Evolutionary conservation across 83 land plant genomes (phyloP).

Genomic region (Picea engelmannii): DNA sequence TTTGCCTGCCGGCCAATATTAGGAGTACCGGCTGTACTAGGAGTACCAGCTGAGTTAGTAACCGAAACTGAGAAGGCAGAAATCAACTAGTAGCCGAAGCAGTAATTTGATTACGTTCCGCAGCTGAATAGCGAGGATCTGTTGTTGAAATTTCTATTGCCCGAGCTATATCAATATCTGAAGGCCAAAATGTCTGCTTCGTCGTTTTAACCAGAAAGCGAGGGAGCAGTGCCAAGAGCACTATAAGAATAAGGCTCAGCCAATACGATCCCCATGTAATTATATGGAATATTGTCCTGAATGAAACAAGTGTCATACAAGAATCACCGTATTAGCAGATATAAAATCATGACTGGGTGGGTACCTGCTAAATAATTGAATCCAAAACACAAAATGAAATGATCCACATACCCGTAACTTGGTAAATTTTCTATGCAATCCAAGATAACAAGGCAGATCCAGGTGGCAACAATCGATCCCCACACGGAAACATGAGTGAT

Average conservation of each 20-base stretch:
- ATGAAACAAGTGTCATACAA: neutral
- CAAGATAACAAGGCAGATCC: constrained; percentile 64
- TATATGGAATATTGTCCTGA: constrained; percentile 64
- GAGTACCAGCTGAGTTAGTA: too few relatives aligned
- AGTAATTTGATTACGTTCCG: constrained; percentile 25
- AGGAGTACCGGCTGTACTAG: too few relatives aligned
- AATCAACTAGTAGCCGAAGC: neutral
- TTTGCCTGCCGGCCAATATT: too few relatives aligned
- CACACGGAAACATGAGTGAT: constrained; percentile 77
- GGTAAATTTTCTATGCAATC: constrained; percentile 62
- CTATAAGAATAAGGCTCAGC: constrained; percentile 50
- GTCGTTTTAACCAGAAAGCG: constrained; percentile 64
- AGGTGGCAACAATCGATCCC: constrained; percentile 81
- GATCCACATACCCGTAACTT: constrained; percentile 68
- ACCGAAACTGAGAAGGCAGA: too few relatives aligned
- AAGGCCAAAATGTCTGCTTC: constrained; percentile 41
- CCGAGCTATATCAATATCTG: constrained; percentile 75
- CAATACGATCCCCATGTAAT: constrained; percentile 45
- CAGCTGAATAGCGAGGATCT: neutral
- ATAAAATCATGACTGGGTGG: too few relatives aligned
- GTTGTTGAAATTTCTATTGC: constrained; percentile 58
- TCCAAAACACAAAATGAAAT: neutral
- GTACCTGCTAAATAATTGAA: neutral
- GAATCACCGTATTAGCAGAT: neutral
- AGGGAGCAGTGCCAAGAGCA: constrained; percentile 55